Percentiles rank a stretch among this genome's conserved stretches.
These are phyloP conservation scores for Lepidium africanum DNA, from an alignment of 345 rosid genomes.

Conservation along the genomic window DNA sequence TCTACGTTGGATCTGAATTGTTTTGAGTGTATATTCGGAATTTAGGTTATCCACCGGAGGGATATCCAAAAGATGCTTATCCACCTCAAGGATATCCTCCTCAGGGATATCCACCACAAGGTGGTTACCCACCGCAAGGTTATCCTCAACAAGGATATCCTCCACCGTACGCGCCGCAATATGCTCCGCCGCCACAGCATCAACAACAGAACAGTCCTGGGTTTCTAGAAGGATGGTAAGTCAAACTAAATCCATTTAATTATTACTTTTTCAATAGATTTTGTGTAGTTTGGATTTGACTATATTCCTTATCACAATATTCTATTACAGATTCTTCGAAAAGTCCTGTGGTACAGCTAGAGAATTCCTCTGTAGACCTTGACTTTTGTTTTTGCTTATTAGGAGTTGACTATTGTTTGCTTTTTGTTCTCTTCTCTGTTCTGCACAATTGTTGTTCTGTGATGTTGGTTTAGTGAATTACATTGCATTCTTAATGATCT, in stretches of 20 bases:
- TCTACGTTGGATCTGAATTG: slow-evolving; percentile 18
- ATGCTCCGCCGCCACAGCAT: slow-evolving; percentile 58
- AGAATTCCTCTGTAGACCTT: neutral
- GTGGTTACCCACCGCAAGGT: slow-evolving; percentile 35
- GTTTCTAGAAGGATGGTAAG: slow-evolving; percentile 71
- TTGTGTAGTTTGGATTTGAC: neutral
- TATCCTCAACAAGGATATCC: slow-evolving; percentile 58
- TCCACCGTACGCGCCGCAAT: slow-evolving; percentile 72
- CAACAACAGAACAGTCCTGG: slow-evolving; percentile 38
- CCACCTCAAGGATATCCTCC: slow-evolving; percentile 48
- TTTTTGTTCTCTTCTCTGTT: neutral
- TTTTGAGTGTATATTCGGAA: neutral
- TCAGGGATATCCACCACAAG: slow-evolving; percentile 60
- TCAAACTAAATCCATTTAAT: neutral
- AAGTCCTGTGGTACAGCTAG: neutral
- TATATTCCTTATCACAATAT: neutral
- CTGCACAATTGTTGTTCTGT: neutral
- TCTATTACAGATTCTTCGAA: neutral
- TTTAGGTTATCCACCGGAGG: slow-evolving; percentile 86
- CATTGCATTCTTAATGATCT: neutral
- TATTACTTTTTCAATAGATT: neutral
- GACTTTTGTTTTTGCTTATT: neutral
- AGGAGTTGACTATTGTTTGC: neutral
- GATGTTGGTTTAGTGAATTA: neutral
- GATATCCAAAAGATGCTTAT: slow-evolving; percentile 55